phyloP scores from a whole-genome alignment of 805 yeast genomes.

The Yamadazyma insecticola region DNA sequence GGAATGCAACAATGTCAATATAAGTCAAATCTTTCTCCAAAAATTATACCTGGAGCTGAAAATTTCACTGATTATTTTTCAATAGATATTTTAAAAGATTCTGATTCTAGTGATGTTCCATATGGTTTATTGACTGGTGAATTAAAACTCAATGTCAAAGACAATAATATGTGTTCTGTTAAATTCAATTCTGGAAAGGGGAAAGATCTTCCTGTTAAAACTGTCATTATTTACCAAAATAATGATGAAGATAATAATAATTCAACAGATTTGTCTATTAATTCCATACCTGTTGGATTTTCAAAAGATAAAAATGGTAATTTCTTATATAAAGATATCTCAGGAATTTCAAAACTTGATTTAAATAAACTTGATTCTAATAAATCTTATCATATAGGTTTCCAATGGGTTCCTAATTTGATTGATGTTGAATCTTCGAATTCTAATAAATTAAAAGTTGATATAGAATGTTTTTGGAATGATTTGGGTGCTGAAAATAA shows the following conservation, averaged over 20 bases:
- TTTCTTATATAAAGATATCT: slow-evolving; percentile 46
- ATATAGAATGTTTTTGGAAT: slow-evolving; percentile 72
- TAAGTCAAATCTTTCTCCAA: slow-evolving; percentile 45
- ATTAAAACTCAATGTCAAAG: slow-evolving; percentile 50
- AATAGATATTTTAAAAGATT: slow-evolving; percentile 48
- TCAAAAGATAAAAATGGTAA: slow-evolving; percentile 39
- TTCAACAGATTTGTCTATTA: slow-evolving; percentile 3
- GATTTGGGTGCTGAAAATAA: slow-evolving; percentile 46
- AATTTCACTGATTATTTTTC: slow-evolving; percentile 41
- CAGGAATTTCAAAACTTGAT: slow-evolving; percentile 62
- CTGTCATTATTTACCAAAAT: slow-evolving; percentile 47
- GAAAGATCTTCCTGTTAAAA: slow-evolving; percentile 56
- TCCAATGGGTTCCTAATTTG: slow-evolving; percentile 73
- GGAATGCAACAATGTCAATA: slow-evolving; percentile 55
- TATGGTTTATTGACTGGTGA: slow-evolving; percentile 68
- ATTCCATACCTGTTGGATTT: slow-evolving; percentile 41
- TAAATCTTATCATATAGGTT: slow-evolving; percentile 51
- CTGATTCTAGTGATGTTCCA: slow-evolving; percentile 42
- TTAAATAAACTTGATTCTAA: slow-evolving; percentile 65
- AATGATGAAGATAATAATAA: slow-evolving; percentile 16
- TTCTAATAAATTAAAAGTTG: slow-evolving; percentile 44
- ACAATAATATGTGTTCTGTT: slow-evolving; percentile 62
- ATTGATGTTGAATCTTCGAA: slow-evolving; percentile 34
- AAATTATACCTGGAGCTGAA: slow-evolving; percentile 24
- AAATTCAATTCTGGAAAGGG: slow-evolving; percentile 41